phyloP scores from a whole-genome alignment of 768 basidiomycete genomes.

The Lactarius vividus region DNA sequence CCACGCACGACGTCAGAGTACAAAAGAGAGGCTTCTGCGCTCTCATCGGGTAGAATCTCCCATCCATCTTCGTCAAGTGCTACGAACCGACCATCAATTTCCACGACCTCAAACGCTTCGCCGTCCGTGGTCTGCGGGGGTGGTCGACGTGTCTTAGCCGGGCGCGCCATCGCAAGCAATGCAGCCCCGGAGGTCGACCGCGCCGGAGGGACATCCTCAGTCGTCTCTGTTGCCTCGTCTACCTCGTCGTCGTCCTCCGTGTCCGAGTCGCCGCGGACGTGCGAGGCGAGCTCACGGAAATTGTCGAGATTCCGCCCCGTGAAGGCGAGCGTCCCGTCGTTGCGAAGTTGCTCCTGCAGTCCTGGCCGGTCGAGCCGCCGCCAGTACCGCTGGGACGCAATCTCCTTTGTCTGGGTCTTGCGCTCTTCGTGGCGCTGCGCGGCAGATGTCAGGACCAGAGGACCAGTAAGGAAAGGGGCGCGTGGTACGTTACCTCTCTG shows the following conservation, averaged over 20 bases:
- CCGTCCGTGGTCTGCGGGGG: slow-evolving; percentile 13
- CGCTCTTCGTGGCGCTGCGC: slow-evolving; percentile 21
- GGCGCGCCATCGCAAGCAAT: slow-evolving; percentile 21
- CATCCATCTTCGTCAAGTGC: slow-evolving; percentile 23
- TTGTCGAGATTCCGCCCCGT: slow-evolving; percentile 10
- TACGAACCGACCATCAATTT: slow-evolving; percentile 20
- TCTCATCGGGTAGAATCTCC: slow-evolving; percentile 22
- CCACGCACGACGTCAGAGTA: slow-evolving; percentile 25
- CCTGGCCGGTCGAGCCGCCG: neutral
- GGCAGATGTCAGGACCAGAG: no score
- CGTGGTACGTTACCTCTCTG: slow-evolving; percentile 14
- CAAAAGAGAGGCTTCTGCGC: neutral
- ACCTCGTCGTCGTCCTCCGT: neutral
- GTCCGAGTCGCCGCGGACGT: neutral
- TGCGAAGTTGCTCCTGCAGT: slow-evolving; percentile 4
- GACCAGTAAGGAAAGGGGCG: neutral
- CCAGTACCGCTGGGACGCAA: neutral
- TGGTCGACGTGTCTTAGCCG: slow-evolving; percentile 6
- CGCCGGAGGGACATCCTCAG: neutral
- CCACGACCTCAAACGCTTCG: slow-evolving; percentile 21
- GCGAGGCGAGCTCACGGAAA: neutral
- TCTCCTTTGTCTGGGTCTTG: neutral
- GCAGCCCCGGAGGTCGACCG: slow-evolving; percentile 8
- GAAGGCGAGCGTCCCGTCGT: slow-evolving; percentile 2
- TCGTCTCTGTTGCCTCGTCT: neutral